Evolutionary conservation across 2,329 filamentous ascomycete genomes (phyloP).

Genomic region (Zymoseptoria ardabiliae): DNA sequence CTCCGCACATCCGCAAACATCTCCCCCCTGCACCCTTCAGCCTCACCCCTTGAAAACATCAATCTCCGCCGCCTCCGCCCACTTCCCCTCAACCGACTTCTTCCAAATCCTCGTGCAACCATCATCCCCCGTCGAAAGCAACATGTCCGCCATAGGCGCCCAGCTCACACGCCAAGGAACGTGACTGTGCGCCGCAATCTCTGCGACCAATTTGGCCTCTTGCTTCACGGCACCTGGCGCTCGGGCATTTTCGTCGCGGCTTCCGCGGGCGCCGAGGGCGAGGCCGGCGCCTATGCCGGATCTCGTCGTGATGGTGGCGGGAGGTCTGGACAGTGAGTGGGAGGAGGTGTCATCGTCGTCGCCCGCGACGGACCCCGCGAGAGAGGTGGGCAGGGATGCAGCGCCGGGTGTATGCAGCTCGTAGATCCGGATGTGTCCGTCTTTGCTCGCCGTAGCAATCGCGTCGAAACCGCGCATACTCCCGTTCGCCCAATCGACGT

Average conservation of each 20-base stretch:
- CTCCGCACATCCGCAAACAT: background rate
- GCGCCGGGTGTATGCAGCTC: conserved; percentile 57
- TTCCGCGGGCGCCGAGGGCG: conserved; percentile 40
- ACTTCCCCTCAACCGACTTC: conserved; percentile 41
- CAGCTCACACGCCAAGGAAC: conserved; percentile 72
- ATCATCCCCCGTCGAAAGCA: conserved; percentile 71
- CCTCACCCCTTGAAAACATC: conserved; percentile 25
- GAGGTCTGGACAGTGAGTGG: conserved; percentile 2
- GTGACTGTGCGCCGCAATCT: conserved; percentile 59
- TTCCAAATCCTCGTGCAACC: conserved; percentile 50
- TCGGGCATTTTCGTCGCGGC: conserved; percentile 49
- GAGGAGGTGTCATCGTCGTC: background rate
- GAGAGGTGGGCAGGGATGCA: conserved; percentile 11
- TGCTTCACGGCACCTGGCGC: conserved; percentile 59
- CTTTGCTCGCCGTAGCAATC: conserved; percentile 85
- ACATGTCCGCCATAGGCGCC: conserved; percentile 53
- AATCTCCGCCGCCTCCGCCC: conserved; percentile 44
- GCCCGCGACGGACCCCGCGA: conserved; percentile 11
- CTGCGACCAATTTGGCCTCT: conserved; percentile 55
- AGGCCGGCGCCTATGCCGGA: conserved; percentile 50
- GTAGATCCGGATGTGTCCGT: conserved; percentile 85
- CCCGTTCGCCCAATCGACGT: conserved; percentile 87
- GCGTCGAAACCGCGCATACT: conserved; percentile 86
- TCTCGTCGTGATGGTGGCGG: conserved; percentile 10
- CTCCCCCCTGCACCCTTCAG: background rate